Percentiles rank a stretch among this genome's conserved stretches.
Conservation (phyloP, 2,329 filamentous ascomycete species). For the Pseudogymnoascus sp. region DNA sequence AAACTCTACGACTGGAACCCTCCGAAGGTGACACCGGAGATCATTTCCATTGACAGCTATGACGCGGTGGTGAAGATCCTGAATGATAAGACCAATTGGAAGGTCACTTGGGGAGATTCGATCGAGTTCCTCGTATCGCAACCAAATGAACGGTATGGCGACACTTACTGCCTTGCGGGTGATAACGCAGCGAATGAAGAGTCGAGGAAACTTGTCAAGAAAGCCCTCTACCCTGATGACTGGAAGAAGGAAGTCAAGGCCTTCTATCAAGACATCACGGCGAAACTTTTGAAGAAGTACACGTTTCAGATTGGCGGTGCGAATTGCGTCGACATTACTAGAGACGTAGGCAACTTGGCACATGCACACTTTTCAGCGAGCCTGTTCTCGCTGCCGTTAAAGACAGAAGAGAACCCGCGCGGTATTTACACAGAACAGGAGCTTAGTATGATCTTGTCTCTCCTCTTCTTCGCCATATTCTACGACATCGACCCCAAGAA, state of each 20-base stretch:
- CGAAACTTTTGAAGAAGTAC: slow-evolving; percentile 55
- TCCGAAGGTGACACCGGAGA: slow-evolving; percentile 43
- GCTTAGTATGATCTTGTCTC: slow-evolving; percentile 51
- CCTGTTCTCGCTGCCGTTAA: slow-evolving; percentile 47
- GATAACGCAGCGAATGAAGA: slow-evolving; percentile 40
- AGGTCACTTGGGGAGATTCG: slow-evolving; percentile 54
- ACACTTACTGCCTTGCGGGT: slow-evolving; percentile 48
- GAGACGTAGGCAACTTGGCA: slow-evolving; percentile 47
- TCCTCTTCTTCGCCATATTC: slow-evolving; percentile 59
- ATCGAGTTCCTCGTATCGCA: slow-evolving; percentile 56
- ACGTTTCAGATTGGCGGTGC: slow-evolving; percentile 49
- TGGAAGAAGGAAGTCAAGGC: slow-evolving; percentile 55
- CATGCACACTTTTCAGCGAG: slow-evolving; percentile 48
- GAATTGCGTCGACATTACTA: slow-evolving; percentile 55
- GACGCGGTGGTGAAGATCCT: slow-evolving; percentile 54
- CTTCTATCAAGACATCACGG: slow-evolving; percentile 58
- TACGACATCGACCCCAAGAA: slow-evolving; percentile 55
- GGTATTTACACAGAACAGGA: slow-evolving; percentile 49
- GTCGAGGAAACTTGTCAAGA: slow-evolving; percentile 46
- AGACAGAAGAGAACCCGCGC: slow-evolving; percentile 40
- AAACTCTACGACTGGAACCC: slow-evolving; percentile 62
- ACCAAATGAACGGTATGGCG: slow-evolving; percentile 40
- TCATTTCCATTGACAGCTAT: slow-evolving; percentile 52
- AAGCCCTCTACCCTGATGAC: slow-evolving; percentile 51
- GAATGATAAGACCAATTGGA: slow-evolving; percentile 51